phyloP scores from a whole-genome alignment of 129 eudicot species.

The Helianthus tuberosus region DNA sequence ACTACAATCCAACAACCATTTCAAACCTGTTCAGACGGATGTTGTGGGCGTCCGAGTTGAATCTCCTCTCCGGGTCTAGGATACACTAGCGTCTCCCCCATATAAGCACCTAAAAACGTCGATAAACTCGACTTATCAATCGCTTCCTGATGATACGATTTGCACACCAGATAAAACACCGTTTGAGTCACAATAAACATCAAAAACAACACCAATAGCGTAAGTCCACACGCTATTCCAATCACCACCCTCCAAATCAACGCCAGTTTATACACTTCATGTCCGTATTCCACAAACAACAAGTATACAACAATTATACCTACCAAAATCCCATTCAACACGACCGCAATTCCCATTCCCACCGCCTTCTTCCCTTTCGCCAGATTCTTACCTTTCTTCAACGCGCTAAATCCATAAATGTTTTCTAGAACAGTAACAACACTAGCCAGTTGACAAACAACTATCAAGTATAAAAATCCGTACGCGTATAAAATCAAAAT shows the following conservation, averaged over 20 bases:
- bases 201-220: constrained; percentile 27
- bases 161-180: constrained; percentile 37
- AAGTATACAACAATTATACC: constrained; percentile 8
- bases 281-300: constrained; percentile 24
- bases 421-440: constrained; percentile 32
- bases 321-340: constrained; percentile 5
- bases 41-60: constrained; percentile 33
- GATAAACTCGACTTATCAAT: constrained; percentile 39
- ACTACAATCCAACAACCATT: not conserved
- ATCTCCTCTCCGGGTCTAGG: constrained; percentile 27
- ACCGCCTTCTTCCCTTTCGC: constrained; percentile 29
- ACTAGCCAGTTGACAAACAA: constrained; percentile 34
- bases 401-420: constrained; percentile 20
- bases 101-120: constrained; percentile 32
- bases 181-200: constrained; percentile 34
- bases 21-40: constrained; percentile 15
- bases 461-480: constrained; percentile 26
- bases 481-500: not conserved
- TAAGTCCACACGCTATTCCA: constrained; percentile 17
- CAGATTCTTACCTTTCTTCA: constrained; percentile 28
- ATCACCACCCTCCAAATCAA: constrained; percentile 34
- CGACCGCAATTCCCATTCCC: constrained; percentile 32
- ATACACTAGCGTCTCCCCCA: constrained; percentile 29
- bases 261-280: not conserved
- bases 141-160: constrained; percentile 39